Evolutionary conservation across 176 grass and related monocot species (phyloP), one percentile per base, ranked within the genome.

Genomic region (Aegilops sharonensis): DNA sequence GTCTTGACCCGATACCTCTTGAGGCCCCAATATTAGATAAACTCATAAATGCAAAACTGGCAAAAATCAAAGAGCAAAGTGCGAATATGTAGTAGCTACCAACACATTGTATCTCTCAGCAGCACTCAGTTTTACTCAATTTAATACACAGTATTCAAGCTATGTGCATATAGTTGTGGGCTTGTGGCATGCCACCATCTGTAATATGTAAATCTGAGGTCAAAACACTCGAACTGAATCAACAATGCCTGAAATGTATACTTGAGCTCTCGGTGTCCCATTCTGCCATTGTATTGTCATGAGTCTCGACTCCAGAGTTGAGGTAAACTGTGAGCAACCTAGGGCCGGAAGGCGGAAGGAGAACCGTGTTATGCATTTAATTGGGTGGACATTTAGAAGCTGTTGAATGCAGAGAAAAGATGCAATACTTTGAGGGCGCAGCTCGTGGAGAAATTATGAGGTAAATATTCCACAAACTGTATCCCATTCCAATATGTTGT

Each of bases 21-120:
- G 97, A 99, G 82, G 66, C 92, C 48, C 94, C 97, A n/a, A 99
- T 99, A 80, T 78, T 99, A 63, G 92, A 99, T 90, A 99, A 91
- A 80, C 97, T 99, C 56, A 97, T 99, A 81, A 97, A 79, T 72
- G 79, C 88, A 75, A 99, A 99, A 85, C 40, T 90, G 83, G 89
- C 87, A 64, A 99, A 93, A 90, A 91, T 68, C 77, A 96, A 89
- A 84, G 97, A 93, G 77, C 83, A 88, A 86, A 89, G 37, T 24
- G 59, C 73, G 90, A 87, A 78, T 82, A 54, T 82, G 70, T 72
- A 71, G 71, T 91, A 88, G 70, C 50, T 32, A 52, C 36, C 27
- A 39, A 83, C 29, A 89, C 39, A 59, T 74, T 15, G 57, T 21
- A 48, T 59, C 7, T 1, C 61, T 61, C 30, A 71, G 39, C 37